Percentiles rank a stretch among this genome's conserved stretches.
These are phyloP conservation scores for Diaporthe sp. DNA, from an alignment of 2,329 filamentous ascomycete species.

Conservation along the genomic window DNA sequence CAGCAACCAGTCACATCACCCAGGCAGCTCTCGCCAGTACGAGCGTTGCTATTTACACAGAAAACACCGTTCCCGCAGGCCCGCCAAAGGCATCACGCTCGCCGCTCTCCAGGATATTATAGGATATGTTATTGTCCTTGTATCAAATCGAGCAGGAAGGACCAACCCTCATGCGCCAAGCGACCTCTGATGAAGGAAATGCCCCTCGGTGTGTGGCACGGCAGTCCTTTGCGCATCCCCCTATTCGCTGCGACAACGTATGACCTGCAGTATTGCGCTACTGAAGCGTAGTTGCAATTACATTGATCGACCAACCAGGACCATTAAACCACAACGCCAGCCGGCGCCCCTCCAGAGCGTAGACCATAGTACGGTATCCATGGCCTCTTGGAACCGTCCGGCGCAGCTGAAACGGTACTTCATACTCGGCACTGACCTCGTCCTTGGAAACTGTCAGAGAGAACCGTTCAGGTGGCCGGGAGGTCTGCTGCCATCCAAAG, in stretches of 20 bases:
- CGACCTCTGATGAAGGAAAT: not conserved
- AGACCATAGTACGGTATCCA: not conserved
- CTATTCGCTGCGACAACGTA: not conserved
- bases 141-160: not conserved
- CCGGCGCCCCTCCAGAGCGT: not conserved
- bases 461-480: conserved; percentile 1
- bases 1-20: not conserved
- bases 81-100: not conserved
- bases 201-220: not conserved
- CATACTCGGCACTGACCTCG: conserved; percentile 4
- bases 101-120: not conserved
- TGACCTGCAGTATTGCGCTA: not conserved
- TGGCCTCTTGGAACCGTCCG: not conserved
- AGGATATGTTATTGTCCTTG: no score
- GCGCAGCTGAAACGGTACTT: conserved; percentile 18
- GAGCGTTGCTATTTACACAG: not conserved
- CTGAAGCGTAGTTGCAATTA: conserved; percentile 10
- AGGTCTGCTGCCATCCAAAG: conserved; percentile 29
- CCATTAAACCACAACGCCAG: not conserved
- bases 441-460: not conserved
- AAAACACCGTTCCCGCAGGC: no score
- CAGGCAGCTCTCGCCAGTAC: not conserved
- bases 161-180: not conserved
- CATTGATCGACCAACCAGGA: conserved; percentile 8
- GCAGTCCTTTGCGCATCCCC: not conserved